Conservation (phyloP, 441 rosid species). For the Raphanus hybrid region DNA sequence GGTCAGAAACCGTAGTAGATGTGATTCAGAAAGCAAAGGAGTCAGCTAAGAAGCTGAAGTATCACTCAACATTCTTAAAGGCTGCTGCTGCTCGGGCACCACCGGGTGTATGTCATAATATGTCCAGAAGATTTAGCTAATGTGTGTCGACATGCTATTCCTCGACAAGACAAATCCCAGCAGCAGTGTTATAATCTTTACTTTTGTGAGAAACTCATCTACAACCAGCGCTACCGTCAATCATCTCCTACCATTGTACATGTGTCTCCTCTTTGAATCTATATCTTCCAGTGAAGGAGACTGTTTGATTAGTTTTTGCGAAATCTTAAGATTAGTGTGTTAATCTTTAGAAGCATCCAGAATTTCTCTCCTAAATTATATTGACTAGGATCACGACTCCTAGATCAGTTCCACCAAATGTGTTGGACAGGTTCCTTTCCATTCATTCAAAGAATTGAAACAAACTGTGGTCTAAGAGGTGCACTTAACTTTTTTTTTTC, state of each 20-base stretch:
- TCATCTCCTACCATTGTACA: neutral
- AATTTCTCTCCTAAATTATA: too few species aligned
- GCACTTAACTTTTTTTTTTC: neutral
- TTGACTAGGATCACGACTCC: too few species aligned
- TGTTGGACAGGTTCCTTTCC: neutral
- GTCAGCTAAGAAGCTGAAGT: too few species aligned
- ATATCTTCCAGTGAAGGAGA: neutral
- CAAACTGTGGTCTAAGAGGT: neutral
- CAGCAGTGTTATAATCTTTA: neutral
- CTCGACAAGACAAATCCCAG: neutral
- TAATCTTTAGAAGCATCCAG: too few species aligned
- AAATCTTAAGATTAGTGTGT: too few species aligned
- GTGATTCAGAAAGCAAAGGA: too few species aligned
- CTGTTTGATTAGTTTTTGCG: too few species aligned
- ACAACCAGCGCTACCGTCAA: neutral
- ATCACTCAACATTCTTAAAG: too few species aligned
- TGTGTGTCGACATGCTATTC: neutral
- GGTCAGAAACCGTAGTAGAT: conserved; percentile 52
- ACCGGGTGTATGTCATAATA: too few species aligned
- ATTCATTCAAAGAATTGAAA: neutral
- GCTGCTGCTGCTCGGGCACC: too few species aligned
- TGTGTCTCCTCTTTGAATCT: neutral
- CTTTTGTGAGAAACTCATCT: neutral
- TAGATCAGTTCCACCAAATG: too few species aligned
- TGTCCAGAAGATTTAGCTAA: neutral